Base-by-base conservation (phyloP, 257 asterid genomes). In the Scutellaria minor region DNA sequence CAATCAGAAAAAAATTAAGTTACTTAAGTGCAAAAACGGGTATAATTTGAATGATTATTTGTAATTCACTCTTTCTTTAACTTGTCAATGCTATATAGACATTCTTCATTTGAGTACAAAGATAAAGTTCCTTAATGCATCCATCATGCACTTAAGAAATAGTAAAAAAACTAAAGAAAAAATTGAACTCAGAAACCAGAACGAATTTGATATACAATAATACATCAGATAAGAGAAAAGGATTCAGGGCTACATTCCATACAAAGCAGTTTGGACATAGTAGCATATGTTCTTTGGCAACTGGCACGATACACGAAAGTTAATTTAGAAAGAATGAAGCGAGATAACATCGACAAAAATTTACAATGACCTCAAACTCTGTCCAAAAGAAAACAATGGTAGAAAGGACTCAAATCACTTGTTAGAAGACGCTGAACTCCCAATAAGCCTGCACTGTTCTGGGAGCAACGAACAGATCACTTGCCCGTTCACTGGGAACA, bases 401-500 rank as follows among this genome's bases (percentile, higher is more conserved):
- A 15, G 40, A 64, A 69, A 27, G 55, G 70, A n/a, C 53, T 47
- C 56, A 18, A 14, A 77, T 89, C 82, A 85, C 71, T 80, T 89
- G 74, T 68, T 78, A 72, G 80, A 78, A 60, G 75, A 52, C 0
- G 89, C 80, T 5, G 92, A 42, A 45, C 90, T 94, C 5, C 99
- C 99, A 56, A 94, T 87, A 48, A 95, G 99, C 78, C 96, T 85
- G 88, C 99, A 91, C 77, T 95, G 99, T 35, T 95, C 97, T 6
- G 97, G 98, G 67, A 95, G 93, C 66, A 88, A 84, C 57, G 99
- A 89, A 68, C 93, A 90, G 37, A 84, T 75, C 35, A 92, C 83
- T 80, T 87, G 97, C 68, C 93, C 99, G 7, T 87, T 88, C n/a
- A 87, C 88, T 0, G 97, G 87, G 82, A 95, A 92, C 65, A 92